phyloP scores from a whole-genome alignment of 2,329 filamentous ascomycete species.

The Neofusicoccum parvum region DNA sequence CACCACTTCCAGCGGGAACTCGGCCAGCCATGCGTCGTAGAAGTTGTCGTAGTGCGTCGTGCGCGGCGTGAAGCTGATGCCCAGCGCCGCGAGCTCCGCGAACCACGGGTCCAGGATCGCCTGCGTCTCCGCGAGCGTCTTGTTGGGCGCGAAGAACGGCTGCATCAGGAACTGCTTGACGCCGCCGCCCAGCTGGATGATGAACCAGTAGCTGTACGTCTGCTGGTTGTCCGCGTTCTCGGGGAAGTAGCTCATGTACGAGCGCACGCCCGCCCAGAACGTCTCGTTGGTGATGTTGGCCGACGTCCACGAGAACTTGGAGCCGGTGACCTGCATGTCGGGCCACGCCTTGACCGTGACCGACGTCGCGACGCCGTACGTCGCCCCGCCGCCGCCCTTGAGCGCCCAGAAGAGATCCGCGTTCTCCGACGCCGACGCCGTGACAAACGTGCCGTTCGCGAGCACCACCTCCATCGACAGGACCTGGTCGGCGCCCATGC shows the following conservation, averaged over 20 bases:
- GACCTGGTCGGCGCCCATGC: constrained; percentile 36
- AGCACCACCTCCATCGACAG: constrained; percentile 37
- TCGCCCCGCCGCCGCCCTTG: constrained; percentile 36
- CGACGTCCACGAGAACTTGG: constrained; percentile 54
- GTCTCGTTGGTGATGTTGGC: constrained; percentile 30
- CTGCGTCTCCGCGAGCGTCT: constrained; percentile 37
- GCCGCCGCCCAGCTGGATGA: constrained; percentile 30
- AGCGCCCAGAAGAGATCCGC: constrained; percentile 42
- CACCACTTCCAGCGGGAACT: constrained; percentile 43
- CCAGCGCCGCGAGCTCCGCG: constrained; percentile 38
- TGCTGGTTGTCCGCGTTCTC: constrained; percentile 30
- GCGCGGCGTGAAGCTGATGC: constrained; percentile 43
- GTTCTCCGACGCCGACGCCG: constrained; percentile 32
- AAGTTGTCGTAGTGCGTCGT: constrained; percentile 41
- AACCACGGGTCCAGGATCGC: constrained; percentile 34
- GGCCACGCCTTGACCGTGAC: constrained; percentile 35
- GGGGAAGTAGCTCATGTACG: constrained; percentile 34
- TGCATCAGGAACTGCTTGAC: constrained; percentile 31
- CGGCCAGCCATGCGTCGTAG: constrained; percentile 42
- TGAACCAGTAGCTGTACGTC: constrained; percentile 36
- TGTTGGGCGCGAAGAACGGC: constrained; percentile 42
- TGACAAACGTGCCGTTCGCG: constrained; percentile 32
- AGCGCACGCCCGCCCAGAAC: constrained; percentile 36
- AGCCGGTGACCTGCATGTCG: constrained; percentile 9
- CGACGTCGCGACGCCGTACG: constrained; percentile 37